These are phyloP conservation scores for Cutaneotrichosporon sp. DNA, from an alignment of 1,284 basidiomycete genomes.

Conservation along the genomic window DNA sequence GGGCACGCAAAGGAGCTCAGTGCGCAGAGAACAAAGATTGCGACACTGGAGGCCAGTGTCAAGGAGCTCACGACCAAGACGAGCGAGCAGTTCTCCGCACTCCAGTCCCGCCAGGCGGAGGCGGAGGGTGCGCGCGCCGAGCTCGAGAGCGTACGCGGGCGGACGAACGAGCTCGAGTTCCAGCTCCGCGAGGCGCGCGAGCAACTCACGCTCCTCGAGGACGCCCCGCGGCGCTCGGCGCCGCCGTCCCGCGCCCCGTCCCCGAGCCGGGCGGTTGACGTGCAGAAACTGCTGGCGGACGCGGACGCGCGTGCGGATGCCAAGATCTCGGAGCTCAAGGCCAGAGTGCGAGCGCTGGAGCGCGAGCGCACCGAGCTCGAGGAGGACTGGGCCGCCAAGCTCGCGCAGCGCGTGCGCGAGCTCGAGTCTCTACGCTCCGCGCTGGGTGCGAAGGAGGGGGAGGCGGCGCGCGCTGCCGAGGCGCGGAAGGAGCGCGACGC, in stretches of 20 bases:
- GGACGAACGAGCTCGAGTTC: slow-evolving; percentile 78
- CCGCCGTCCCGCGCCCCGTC: neutral
- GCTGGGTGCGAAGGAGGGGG: slow-evolving; percentile 60
- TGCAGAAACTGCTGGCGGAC: slow-evolving; percentile 72
- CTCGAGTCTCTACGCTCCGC: slow-evolving; percentile 68
- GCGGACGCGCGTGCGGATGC: slow-evolving; percentile 74
- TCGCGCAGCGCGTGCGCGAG: slow-evolving; percentile 56
- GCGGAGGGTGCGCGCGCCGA: slow-evolving; percentile 75
- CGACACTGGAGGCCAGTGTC: slow-evolving; percentile 68
- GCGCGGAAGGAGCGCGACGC: slow-evolving; percentile 64
- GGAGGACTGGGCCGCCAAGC: slow-evolving; percentile 74
- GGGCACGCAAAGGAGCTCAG: slow-evolving; percentile 68
- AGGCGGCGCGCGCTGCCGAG: slow-evolving; percentile 59
- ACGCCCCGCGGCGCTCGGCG: slow-evolving; percentile 51
- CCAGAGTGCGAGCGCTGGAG: slow-evolving; percentile 49
- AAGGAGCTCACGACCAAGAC: slow-evolving; percentile 70
- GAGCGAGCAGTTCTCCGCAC: slow-evolving; percentile 73
- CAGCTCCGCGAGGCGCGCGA: slow-evolving; percentile 78
- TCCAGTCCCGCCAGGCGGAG: slow-evolving; percentile 83
- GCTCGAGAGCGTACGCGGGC: slow-evolving; percentile 70
- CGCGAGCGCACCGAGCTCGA: slow-evolving; percentile 60
- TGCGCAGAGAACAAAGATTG: slow-evolving; percentile 64
- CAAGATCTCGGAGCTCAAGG: slow-evolving; percentile 68
- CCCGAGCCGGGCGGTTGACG: slow-evolving; percentile 60
- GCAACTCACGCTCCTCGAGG: slow-evolving; percentile 66